Conservation (phyloP, 1,139 yeast genomes). For the Saccharomyces hybrid region DNA sequence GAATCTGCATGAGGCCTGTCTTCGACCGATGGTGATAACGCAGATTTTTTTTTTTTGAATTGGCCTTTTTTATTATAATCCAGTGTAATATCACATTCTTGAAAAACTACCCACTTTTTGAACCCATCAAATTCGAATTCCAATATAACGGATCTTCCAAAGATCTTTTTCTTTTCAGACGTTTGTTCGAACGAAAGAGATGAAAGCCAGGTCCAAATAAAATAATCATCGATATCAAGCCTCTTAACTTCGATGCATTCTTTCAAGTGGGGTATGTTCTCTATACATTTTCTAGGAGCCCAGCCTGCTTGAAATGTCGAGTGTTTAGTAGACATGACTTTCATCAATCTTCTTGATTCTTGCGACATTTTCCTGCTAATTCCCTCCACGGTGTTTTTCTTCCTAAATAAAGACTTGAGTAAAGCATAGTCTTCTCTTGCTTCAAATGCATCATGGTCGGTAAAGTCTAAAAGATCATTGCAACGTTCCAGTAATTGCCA, state of each 20-base stretch:
- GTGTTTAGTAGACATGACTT: constrained; percentile 47
- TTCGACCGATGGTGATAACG: not conserved
- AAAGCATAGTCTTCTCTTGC: constrained; percentile 76
- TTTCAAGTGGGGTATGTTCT: constrained; percentile 10
- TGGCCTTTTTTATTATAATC: constrained; percentile 31
- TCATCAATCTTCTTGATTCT: constrained; percentile 64
- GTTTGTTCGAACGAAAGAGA: constrained; percentile 72
- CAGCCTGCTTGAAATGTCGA: constrained; percentile 37
- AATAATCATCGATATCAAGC: constrained; percentile 75
- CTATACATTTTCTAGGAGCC: constrained; percentile 25
- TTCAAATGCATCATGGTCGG: constrained; percentile 59
- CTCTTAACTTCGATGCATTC: constrained; percentile 44
- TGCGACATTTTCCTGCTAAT: constrained; percentile 60
- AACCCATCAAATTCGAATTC: constrained; percentile 66
- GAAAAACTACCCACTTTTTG: constrained; percentile 75
- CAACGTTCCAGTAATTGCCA: constrained; percentile 42
- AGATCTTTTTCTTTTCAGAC: constrained; percentile 51
- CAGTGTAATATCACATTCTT: constrained; percentile 52
- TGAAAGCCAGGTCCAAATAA: constrained; percentile 87
- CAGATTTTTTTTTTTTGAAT: constrained; percentile 4
- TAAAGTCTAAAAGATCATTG: constrained; percentile 58
- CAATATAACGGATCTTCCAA: constrained; percentile 73
- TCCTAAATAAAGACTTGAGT: constrained; percentile 62
- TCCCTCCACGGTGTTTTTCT: constrained; percentile 41
- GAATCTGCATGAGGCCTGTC: constrained; percentile 1